Percentiles rank a stretch among this genome's conserved stretches.
Conservation (phyloP, 1,139 yeast species). For the Hyphopichia khmerensis region DNA sequence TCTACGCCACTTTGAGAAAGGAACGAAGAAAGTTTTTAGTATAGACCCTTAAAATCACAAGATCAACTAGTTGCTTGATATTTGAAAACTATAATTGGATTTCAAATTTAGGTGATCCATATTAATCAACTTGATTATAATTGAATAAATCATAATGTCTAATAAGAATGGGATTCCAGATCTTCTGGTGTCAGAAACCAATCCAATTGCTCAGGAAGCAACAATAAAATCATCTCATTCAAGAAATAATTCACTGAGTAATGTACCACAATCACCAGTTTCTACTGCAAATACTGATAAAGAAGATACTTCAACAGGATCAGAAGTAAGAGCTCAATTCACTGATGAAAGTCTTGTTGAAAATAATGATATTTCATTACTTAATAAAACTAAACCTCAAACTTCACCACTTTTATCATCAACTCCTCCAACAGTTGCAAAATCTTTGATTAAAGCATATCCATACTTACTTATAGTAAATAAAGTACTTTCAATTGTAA, state of each 20-base stretch:
- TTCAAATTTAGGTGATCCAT: not conserved
- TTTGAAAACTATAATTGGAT: too few relatives aligned
- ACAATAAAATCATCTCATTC: not conserved
- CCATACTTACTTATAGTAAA: constrained; percentile 79
- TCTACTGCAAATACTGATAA: not conserved
- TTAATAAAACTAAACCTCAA: constrained; percentile 32
- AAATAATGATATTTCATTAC: constrained; percentile 1
- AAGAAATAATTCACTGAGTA: not conserved
- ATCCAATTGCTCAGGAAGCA: not conserved
- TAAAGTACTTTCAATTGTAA: constrained; percentile 64
- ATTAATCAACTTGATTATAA: too few relatives aligned
- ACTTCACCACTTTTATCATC: constrained; percentile 69
- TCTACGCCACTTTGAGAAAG: too few relatives aligned
- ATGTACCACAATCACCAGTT: not conserved
- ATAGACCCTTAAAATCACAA: too few relatives aligned
- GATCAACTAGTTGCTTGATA: too few relatives aligned
- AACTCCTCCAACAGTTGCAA: constrained; percentile 90
- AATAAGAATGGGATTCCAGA: not conserved
- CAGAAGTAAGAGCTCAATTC: constrained; percentile 14
- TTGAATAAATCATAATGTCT: too few relatives aligned
- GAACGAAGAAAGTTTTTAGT: too few relatives aligned
- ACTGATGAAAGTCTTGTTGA: constrained; percentile 5
- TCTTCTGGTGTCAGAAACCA: not conserved
- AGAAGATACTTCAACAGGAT: not conserved
- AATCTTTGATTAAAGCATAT: constrained; percentile 76